Conservation (phyloP, 805 yeast species). For the Ogataea pini region DNA sequence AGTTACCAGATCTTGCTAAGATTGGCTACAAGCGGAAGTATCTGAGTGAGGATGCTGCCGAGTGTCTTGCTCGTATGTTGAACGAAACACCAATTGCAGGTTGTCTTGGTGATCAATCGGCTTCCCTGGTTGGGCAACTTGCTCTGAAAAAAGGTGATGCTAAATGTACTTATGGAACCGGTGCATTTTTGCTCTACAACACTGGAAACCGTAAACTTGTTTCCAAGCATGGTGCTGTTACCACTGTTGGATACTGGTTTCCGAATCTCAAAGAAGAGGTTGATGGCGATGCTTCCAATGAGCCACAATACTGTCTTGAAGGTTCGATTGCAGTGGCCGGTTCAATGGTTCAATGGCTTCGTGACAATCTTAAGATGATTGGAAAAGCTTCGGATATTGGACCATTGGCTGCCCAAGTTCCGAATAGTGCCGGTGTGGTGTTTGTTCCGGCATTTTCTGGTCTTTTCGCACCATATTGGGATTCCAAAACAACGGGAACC, state of each 20-base stretch:
- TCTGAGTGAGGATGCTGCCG: slow-evolving; percentile 43
- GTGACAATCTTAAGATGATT: slow-evolving; percentile 85
- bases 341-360: slow-evolving; percentile 88
- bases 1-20: slow-evolving; percentile 51
- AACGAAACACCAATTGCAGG: slow-evolving; percentile 78
- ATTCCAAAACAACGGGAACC: slow-evolving; percentile 87
- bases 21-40: slow-evolving; percentile 15
- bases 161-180: slow-evolving; percentile 96
- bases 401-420: slow-evolving; percentile 80
- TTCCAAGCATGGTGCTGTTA: slow-evolving; percentile 78
- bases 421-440: slow-evolving; percentile 85
- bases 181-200: slow-evolving; percentile 86
- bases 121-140: slow-evolving; percentile 90
- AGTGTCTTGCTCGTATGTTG: slow-evolving; percentile 46
- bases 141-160: slow-evolving; percentile 84
- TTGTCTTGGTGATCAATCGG: slow-evolving; percentile 91
- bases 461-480: slow-evolving; percentile 95
- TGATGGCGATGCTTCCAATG: slow-evolving; percentile 38
- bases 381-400: slow-evolving; percentile 85
- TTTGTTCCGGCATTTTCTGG: slow-evolving; percentile 96
- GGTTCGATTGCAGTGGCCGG: slow-evolving; percentile 98
- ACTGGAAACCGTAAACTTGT: slow-evolving; percentile 75
- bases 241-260: slow-evolving; percentile 91
- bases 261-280: slow-evolving; percentile 54
- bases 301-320: slow-evolving; percentile 87